Base-by-base conservation (phyloP, 2,329 filamentous ascomycete genomes). In the Cordyceps tenuipes region DNA sequence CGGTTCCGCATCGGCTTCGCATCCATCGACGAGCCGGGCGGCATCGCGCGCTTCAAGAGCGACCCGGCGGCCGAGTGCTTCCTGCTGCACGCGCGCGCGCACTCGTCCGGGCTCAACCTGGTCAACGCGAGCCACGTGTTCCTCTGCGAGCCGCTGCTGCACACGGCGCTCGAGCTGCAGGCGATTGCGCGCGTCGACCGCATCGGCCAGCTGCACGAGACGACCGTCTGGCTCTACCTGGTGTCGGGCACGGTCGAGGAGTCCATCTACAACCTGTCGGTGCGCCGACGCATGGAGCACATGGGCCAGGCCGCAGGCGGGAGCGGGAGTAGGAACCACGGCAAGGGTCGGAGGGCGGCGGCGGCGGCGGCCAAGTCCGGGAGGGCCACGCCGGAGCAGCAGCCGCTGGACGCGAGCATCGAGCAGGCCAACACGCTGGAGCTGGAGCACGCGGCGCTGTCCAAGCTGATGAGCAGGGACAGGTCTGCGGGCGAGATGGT, bases 51-150 rank as follows among this genome's bases (percentile, higher is more conserved):
- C 7, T 99, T 97, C 78, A 90, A 88, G 66, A 78, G 84, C 3
- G 86, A 97, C 63, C 82, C 90, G 1, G 72, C 76, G 3, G 73
- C 88, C 6, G 91, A 97, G 70, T 92, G 89, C 66, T 93, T 99
- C 66, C 79, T 97, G 3, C 81, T 99, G 15, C 91, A 97, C 69
- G 92, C 92, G 6, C 89, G 91, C 64, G 89, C 90, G 0, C 90
- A 96, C 70, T 88, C 90, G 0, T 92, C 89, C 1, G 94, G 94
- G 0, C 79, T 99, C 34, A 97, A 96, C 63, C 82, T 99, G 0
- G 88, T 96, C 64, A 93, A 95, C 67, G 94, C 93, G 5, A 96
- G 86, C 52, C 91, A 97, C 69, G 91, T 97, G 1, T 95, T 97
- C 69, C 81, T 99, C 5, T 96, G 91, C 71, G 94, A 99, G 70